Base-by-base conservation (phyloP, 2,329 filamentous ascomycete genomes). In the Cladosporium oxysporum region DNA sequence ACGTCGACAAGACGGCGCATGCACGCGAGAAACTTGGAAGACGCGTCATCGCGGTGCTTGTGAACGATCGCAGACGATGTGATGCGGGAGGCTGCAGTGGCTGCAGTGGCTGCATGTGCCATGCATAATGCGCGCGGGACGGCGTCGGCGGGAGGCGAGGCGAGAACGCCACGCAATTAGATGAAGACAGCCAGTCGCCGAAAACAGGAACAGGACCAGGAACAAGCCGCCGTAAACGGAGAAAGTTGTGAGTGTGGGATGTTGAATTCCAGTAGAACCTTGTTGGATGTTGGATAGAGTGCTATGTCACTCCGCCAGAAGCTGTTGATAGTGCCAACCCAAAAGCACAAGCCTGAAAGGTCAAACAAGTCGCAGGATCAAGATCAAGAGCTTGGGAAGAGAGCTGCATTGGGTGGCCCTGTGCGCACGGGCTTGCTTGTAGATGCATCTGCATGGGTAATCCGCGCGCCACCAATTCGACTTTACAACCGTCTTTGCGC, bases 31-130 rank as follows among this genome's bases (percentile, higher is more conserved):
- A 33, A 31, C 52, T 55, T 55, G 52, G 52, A 29, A 49, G 31
- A 33, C 60, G 60, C 60, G 60, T 62, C 60, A 62, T 53, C 47
- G n/a, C 21, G 35, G n/a, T 53, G 59, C 59, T 26, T 23, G n/a
- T 62, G 52, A 28, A 23, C 49, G 60, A 62, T 62, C 49, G 23
- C 31, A 29, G 49, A 6, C 49, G 47, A 62, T 37, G 59, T 26
- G 16, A 21, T 53, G 47, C 59, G 60, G 33, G 11, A 55, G 21
- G 41, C 26, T 53, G 49, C 31, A 55, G 10, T 31, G 28, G 52
- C 28, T 47, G 41, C 41, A 55, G 10, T 31, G 28, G 52, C 52
- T 47, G 41, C 41, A 55, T 21, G 7, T 44, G 35, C 37, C 41
- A 21, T 55, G 52, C 52, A 55, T 33, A 55, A 21, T 21, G 26